Conservation (phyloP, 2,329 filamentous ascomycete species). For the Plectosphaerella plurivora region DNA sequence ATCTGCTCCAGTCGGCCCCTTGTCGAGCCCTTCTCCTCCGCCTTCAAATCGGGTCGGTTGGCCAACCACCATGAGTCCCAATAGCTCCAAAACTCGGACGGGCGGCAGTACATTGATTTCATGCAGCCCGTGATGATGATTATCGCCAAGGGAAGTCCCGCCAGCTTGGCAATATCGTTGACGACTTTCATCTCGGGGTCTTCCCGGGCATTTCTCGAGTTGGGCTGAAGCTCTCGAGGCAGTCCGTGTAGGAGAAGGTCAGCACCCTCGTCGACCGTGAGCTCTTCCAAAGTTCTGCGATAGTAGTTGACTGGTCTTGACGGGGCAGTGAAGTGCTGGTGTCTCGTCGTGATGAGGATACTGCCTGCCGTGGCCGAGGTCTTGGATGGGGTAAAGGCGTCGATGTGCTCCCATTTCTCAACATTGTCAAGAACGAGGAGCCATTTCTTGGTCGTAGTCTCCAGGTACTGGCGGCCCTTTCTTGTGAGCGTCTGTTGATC, state of each 20-base stretch:
- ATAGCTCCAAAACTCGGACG: conserved; percentile 12
- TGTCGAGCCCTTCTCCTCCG: not conserved
- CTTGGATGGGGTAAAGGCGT: conserved; percentile 11
- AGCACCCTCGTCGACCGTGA: conserved; percentile 7
- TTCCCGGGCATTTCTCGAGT: not conserved
- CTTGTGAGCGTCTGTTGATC: conserved; percentile 7
- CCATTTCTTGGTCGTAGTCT: conserved; percentile 11
- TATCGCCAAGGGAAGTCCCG: conserved; percentile 10
- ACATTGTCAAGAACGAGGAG: conserved; percentile 15
- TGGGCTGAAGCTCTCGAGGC: conserved; percentile 6
- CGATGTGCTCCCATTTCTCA: conserved; percentile 10
- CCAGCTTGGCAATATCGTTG: conserved; percentile 12
- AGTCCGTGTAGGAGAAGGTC: conserved; percentile 9
- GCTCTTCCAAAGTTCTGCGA: conserved; percentile 8
- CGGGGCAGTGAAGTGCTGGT: conserved; percentile 3
- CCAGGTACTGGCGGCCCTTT: conserved; percentile 10
- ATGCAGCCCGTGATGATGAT: conserved; percentile 12
- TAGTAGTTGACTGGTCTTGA: conserved; percentile 11
- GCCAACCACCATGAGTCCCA: conserved; percentile 12
- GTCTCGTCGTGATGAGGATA: conserved; percentile 12
- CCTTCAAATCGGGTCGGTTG: conserved; percentile 1
- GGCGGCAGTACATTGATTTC: conserved; percentile 9
- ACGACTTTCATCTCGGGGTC: conserved; percentile 12
- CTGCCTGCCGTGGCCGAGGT: conserved; percentile 9
- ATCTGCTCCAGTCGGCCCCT: conserved; percentile 8